phyloP scores from a whole-genome alignment of 345 rosid genomes.

The Limnanthes douglasii region DNA sequence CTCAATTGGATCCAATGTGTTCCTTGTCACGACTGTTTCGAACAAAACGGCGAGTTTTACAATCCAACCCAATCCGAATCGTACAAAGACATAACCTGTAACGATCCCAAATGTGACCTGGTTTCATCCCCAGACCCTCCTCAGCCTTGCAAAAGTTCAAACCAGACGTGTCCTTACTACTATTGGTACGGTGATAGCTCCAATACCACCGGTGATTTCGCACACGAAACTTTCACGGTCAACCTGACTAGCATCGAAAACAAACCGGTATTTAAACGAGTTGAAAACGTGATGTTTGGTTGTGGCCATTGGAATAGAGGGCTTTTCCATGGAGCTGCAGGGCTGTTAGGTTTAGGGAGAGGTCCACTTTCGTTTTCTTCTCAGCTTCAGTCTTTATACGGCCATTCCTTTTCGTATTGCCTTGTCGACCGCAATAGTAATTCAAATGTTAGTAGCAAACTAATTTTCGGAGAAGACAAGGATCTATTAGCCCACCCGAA shows the following conservation, averaged over 20 bases:
- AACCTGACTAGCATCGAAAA: slow-evolving; percentile 38
- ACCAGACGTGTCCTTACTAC: slow-evolving; percentile 70
- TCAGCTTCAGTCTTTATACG: slow-evolving; percentile 69
- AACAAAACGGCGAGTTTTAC: slow-evolving; percentile 63
- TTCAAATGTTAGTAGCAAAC: slow-evolving; percentile 54
- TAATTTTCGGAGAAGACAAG: slow-evolving; percentile 72
- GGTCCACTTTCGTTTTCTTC: slow-evolving; percentile 78
- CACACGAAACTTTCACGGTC: slow-evolving; percentile 62
- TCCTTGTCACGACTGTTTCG: slow-evolving; percentile 85
- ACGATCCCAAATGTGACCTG: slow-evolving; percentile 46
- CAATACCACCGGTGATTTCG: slow-evolving; percentile 77
- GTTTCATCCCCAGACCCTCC: slow-evolving; percentile 67
- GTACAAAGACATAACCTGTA: slow-evolving; percentile 47
- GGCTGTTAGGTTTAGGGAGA: slow-evolving; percentile 78
- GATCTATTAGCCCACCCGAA: slow-evolving; percentile 36
- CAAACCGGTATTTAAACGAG: slow-evolving; percentile 27
- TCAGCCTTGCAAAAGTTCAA: slow-evolving; percentile 39
- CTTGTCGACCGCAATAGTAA: slow-evolving; percentile 62
- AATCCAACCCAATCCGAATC: slow-evolving; percentile 52
- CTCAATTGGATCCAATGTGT: slow-evolving; percentile 87
- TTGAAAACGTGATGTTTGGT: slow-evolving; percentile 74
- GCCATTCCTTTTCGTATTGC: slow-evolving; percentile 80
- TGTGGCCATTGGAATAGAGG: slow-evolving; percentile 97
- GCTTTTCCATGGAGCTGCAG: slow-evolving; percentile 68
- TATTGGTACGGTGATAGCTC: slow-evolving; percentile 91